These are phyloP conservation scores for Trapa bicornis DNA, from an alignment of 345 rosid species.

Conservation along the genomic window DNA sequence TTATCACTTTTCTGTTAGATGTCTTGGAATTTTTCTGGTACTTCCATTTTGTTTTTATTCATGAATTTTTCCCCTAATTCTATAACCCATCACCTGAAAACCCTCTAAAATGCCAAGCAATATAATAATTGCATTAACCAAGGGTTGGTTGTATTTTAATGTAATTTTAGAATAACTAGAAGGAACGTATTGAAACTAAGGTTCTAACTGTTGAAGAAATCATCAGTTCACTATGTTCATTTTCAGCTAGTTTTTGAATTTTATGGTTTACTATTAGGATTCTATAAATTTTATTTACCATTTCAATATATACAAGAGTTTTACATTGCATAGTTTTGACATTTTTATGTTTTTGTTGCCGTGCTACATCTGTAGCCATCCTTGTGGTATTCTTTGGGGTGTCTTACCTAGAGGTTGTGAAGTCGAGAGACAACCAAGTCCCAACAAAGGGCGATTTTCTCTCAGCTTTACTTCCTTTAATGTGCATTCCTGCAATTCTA, in stretches of 20 bases:
- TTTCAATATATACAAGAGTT: not conserved
- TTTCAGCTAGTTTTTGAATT: not conserved
- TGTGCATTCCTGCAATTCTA: constrained; percentile 84
- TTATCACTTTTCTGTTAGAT: constrained; percentile 12
- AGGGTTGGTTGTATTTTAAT: not conserved
- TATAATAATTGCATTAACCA: not conserved
- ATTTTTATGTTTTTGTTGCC: constrained; percentile 9
- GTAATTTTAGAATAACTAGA: not conserved
- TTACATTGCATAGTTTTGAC: not conserved
- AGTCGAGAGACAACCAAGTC: constrained; percentile 71
- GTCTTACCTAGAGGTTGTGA: constrained; percentile 83
- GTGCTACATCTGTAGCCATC: constrained; percentile 43
- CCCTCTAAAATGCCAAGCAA: not conserved
- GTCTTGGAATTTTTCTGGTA: not conserved
- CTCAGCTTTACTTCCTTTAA: constrained; percentile 91
- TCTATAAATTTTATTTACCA: not conserved
- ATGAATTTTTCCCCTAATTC: not conserved
- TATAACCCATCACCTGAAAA: not conserved
- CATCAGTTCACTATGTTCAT: not conserved
- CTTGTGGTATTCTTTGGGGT: constrained; percentile 88
- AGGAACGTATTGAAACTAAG: not conserved
- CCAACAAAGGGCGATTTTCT: constrained; percentile 88
- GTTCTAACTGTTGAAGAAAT: not conserved
- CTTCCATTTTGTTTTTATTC: not conserved
- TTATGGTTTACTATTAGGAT: not conserved